Evolutionary conservation across 225 moss, liverwort and hornwort genomes (phyloP).

Genomic region (Physcomitrium patens): DNA sequence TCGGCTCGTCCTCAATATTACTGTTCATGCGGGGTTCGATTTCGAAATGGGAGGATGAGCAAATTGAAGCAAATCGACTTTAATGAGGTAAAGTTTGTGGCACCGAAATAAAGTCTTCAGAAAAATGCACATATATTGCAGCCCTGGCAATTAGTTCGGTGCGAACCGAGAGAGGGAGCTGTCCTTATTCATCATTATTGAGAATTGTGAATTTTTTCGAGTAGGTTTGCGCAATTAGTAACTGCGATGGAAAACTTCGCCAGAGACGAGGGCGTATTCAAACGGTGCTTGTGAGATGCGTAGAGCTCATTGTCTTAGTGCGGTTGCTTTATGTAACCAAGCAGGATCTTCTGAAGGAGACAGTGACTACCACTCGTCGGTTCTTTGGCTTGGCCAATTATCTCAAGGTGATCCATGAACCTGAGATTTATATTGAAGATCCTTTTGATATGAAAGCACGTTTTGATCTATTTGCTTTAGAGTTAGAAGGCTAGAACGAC

Average conservation of each 20-base stretch:
- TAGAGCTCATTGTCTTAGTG: constrained; percentile 62
- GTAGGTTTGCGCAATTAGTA: not conserved
- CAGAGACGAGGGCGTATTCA: constrained; percentile 36
- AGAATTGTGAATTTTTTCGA: not conserved
- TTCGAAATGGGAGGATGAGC: not conserved
- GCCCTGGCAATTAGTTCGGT: not conserved
- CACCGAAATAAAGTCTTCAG: not conserved
- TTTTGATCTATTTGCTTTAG: not conserved
- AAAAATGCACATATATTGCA: not conserved
- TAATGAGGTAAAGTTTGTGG: constrained; percentile 4
- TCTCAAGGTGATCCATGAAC: constrained; percentile 52
- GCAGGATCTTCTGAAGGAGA: constrained; percentile 55
- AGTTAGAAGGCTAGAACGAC: not conserved
- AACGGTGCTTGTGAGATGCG: constrained; percentile 47
- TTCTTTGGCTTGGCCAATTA: constrained; percentile 57
- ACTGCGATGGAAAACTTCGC: not conserved
- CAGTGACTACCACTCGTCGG: constrained; percentile 39
- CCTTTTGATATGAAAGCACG: not conserved
- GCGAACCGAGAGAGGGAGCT: not conserved
- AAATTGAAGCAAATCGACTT: not conserved
- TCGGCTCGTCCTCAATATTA: not conserved
- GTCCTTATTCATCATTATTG: too few species aligned
- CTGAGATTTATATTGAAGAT: not conserved
- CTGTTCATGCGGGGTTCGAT: constrained; percentile 5
- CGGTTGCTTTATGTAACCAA: constrained; percentile 71